phyloP scores from a whole-genome alignment of 2,329 filamentous ascomycete genomes.

The Botrytis fragariae region DNA sequence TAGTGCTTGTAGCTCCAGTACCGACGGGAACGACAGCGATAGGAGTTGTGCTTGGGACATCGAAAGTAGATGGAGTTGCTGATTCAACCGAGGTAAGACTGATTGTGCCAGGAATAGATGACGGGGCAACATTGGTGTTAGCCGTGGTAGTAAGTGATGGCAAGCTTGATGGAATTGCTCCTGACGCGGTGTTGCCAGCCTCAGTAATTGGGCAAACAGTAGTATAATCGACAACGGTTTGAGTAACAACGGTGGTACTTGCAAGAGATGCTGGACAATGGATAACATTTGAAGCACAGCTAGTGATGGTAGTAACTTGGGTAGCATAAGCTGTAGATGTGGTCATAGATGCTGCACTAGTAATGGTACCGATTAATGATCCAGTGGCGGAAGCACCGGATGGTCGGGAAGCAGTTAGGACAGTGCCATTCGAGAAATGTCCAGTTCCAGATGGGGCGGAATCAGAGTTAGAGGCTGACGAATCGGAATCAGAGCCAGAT shows the following conservation, averaged over 20 bases:
- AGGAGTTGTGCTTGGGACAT: background rate
- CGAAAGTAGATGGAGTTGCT: background rate
- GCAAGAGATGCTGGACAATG: slow-evolving; percentile 24
- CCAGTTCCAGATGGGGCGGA: background rate
- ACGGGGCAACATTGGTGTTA: background rate
- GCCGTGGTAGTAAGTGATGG: background rate
- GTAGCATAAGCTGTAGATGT: slow-evolving; percentile 27
- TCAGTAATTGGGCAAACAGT: slow-evolving; percentile 25
- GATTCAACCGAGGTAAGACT: background rate
- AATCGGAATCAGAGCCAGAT: background rate
- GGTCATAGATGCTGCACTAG: slow-evolving; percentile 21
- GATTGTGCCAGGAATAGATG: background rate
- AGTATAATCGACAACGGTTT: slow-evolving; percentile 24
- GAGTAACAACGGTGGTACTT: slow-evolving; percentile 23
- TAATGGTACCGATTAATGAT: slow-evolving; percentile 20
- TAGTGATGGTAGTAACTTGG: slow-evolving; percentile 23
- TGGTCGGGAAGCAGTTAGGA: background rate
- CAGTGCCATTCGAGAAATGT: background rate
- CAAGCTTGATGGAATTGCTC: background rate
- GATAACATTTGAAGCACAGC: slow-evolving; percentile 25
- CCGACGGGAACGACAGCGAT: background rate
- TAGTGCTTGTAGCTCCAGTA: background rate
- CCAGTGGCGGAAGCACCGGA: background rate
- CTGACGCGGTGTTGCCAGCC: background rate
- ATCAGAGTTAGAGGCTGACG: background rate